Evolutionary conservation across 768 basidiomycete genomes (phyloP), one percentile per base, ranked within the genome.

Genomic region (Amanita rimosa): DNA sequence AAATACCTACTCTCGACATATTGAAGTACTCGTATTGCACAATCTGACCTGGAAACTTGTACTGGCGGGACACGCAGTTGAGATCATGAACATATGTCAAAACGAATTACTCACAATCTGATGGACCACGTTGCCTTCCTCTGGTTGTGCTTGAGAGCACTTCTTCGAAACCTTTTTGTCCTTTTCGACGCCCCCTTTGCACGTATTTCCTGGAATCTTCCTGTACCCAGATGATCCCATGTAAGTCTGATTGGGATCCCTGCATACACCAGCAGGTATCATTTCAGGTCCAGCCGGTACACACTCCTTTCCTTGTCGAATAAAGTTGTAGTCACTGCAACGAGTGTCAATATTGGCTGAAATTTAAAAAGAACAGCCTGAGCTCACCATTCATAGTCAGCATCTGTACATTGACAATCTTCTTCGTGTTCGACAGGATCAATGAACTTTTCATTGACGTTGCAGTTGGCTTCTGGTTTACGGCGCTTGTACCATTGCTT

Each of bases 401-500:
- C 81, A 53, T 91, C 85, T 1, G 75, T 72, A 60, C 96, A 99
- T 14, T 74, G 60, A 61, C 96, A 99, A 45, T 74, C 67, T 39
- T 94, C 91, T 48, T 92, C 87, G 50, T 87, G 80, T 19, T 73
- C 81, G 8, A 85, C 78, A 0, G 94, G 93, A 58, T 96, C 94
- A 27, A 72, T 65, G 67, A 86, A 99, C 64, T 96, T 90, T 47
- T 93, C 71, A 0, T 87, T 90, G 11, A 99, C 83, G 54, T 88
- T 96, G 55, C 96, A 99, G 48, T 90, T 71, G 1, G 83, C 87
- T 48, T 85, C 74, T 0, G 75, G 62, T 64, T 91, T 98, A 61
- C 93, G 75, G 17, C 96, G 78, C 46, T 64, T 73, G 63, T 95
- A 99, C 83, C 86, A 97, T 85, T 98, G 95, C 89, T 94, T 31